Conservation (phyloP, 148 eudicot species). For the Cornus suecica region DNA sequence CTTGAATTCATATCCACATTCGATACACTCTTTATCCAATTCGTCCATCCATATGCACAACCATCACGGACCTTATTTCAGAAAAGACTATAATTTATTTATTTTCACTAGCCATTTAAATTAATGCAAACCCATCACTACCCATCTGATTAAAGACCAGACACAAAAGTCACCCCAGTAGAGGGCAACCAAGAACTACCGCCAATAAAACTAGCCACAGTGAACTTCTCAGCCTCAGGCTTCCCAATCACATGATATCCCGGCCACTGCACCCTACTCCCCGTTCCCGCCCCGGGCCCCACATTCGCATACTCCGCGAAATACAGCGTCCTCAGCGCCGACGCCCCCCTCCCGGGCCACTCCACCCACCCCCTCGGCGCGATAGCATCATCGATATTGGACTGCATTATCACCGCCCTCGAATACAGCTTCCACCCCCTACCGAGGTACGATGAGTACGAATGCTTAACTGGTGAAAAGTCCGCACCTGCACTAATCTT, state of each 20-base stretch:
- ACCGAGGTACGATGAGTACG: slow-evolving; percentile 20
- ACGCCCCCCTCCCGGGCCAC: slow-evolving; percentile 19
- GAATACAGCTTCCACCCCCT: slow-evolving; percentile 33
- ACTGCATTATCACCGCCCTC: slow-evolving; percentile 26
- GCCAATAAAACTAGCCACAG: slow-evolving; percentile 18
- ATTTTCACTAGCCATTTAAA: too few relatives aligned
- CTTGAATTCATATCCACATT: too few relatives aligned
- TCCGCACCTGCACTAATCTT: slow-evolving; percentile 10
- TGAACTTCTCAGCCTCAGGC: slow-evolving; percentile 22
- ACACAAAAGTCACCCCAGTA: slow-evolving; percentile 25
- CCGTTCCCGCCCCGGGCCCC: slow-evolving; percentile 23
- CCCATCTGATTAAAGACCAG: too few relatives aligned
- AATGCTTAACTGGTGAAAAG: not conserved
- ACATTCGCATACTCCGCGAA: slow-evolving; percentile 20
- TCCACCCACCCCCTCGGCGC: slow-evolving; percentile 22
- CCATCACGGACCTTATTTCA: too few relatives aligned
- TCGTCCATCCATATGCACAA: too few relatives aligned
- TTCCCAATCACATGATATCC: slow-evolving; percentile 15
- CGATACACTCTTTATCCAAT: too few relatives aligned
- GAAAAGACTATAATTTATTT: too few relatives aligned
- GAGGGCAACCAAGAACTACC: slow-evolving; percentile 32
- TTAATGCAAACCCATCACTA: not conserved
- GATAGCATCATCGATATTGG: slow-evolving; percentile 22
- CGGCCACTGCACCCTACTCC: slow-evolving; percentile 23
- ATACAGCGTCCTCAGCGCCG: slow-evolving; percentile 5